Percentiles rank a stretch among this genome's conserved stretches.
These are phyloP conservation scores for Xylariaceae sp. DNA, from an alignment of 2,329 filamentous ascomycete genomes.

Conservation along the genomic window DNA sequence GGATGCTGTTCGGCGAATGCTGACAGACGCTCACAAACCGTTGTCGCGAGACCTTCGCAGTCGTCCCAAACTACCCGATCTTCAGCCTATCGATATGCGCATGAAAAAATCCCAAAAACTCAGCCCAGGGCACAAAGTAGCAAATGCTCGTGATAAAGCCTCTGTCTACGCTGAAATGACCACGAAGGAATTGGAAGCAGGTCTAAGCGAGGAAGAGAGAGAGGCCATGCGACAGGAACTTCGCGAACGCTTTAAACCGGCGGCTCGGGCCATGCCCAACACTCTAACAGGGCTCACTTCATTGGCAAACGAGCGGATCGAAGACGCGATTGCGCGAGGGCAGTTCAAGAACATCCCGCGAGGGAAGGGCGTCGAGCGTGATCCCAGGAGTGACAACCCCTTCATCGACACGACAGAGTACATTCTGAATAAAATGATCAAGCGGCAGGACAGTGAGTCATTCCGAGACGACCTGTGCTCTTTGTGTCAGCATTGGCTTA, in stretches of 20 bases:
- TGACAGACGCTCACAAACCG: slow-evolving; percentile 74
- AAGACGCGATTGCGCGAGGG: slow-evolving; percentile 86
- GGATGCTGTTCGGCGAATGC: slow-evolving; percentile 79
- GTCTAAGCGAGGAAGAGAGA: slow-evolving; percentile 66
- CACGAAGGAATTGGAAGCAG: slow-evolving; percentile 45
- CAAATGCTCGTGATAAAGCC: slow-evolving; percentile 55
- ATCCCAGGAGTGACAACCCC: slow-evolving; percentile 76
- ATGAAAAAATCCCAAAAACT: slow-evolving; percentile 37
- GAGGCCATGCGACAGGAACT: slow-evolving; percentile 70
- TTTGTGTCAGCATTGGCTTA: no score
- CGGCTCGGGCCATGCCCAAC: slow-evolving; percentile 68
- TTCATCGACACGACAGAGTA: slow-evolving; percentile 97
- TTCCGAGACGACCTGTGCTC: no score
- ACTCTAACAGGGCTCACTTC: slow-evolving; percentile 74
- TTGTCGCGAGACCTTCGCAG: slow-evolving; percentile 49
- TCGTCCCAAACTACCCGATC: slow-evolving; percentile 39
- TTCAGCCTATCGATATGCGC: slow-evolving; percentile 50
- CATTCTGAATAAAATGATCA: slow-evolving; percentile 97
- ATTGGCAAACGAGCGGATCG: slow-evolving; percentile 83
- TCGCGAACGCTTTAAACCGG: slow-evolving; percentile 74
- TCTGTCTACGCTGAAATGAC: slow-evolving; percentile 48
- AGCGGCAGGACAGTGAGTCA: slow-evolving; percentile 68
- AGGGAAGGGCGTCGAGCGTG: slow-evolving; percentile 75
- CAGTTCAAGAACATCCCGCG: slow-evolving; percentile 82
- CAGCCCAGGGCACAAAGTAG: slow-evolving; percentile 45